Evolutionary conservation across 352 stramenopile species (phyloP).

Genomic region (Thalassiosira mediterranea): DNA sequence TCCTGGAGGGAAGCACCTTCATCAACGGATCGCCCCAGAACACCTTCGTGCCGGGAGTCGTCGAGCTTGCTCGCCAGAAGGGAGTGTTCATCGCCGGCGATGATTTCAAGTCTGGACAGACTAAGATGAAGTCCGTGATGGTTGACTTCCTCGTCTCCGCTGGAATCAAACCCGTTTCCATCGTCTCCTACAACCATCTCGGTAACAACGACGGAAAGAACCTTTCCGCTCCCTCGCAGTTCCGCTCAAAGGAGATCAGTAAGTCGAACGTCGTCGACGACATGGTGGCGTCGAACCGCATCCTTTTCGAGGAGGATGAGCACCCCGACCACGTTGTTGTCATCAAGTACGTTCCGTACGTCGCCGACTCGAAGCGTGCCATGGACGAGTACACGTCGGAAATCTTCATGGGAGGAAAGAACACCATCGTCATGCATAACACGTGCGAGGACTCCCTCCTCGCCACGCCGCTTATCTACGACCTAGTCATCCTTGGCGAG

Average conservation of each 20-base stretch:
- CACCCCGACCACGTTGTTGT: conserved; percentile 99
- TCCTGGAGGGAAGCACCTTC: conserved; percentile 98
- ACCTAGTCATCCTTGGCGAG: conserved; percentile 97
- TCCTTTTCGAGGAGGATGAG: conserved; percentile 97
- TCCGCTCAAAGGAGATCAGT: conserved; percentile 99
- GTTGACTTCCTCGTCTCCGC: conserved; percentile 99
- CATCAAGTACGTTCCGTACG: conserved; percentile 99
- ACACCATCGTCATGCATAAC: conserved; percentile 99
- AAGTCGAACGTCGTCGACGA: conserved; percentile 99
- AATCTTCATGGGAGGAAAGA: conserved; percentile 99
- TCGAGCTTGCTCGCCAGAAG: conserved; percentile 89
- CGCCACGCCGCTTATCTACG: conserved; percentile 96
- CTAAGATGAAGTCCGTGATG: conserved; percentile 99
- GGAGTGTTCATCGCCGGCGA: conserved; percentile 97
- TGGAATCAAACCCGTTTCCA: conserved; percentile 98
- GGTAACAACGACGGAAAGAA: conserved; percentile 99
- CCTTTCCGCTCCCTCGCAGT: conserved; percentile 97
- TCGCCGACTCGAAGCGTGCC: conserved; percentile 98
- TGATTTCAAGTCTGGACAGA: conserved; percentile 99
- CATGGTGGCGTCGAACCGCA: conserved; percentile 96
- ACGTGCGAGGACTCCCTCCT: conserved; percentile 99
- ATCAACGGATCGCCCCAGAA: conserved; percentile 99
- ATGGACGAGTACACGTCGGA: conserved; percentile 99
- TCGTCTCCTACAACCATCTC: conserved; percentile 99
- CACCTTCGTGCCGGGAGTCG: conserved; percentile 97